Base-by-base conservation (phyloP, 2,329 filamentous ascomycete genomes). In the Bisporella sp. region DNA sequence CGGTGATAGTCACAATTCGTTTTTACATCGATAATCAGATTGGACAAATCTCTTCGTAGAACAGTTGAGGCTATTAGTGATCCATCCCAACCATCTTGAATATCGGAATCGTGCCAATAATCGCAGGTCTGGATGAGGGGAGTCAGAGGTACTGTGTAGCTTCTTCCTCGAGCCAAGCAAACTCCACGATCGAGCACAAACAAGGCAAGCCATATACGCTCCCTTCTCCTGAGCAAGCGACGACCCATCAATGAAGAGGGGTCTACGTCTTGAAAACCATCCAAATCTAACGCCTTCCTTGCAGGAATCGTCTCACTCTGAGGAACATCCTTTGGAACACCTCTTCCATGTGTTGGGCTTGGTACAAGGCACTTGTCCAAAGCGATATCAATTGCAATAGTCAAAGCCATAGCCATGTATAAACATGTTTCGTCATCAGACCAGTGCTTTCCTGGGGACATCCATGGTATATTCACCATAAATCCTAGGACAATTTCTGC, bases 401-500 rank as follows among this genome's bases (percentile, higher is more conserved):
- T 84, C 7, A 85, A 70, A 1, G 85, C 84, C 69, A 84, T 82
- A 1, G 83, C 79, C 48, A 89, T 79, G 57, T 86, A 88, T 41
- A 79, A 77, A 51, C 83, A 87, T 0, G 85, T 87, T 59, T 87
- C 84, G 53, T 89, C 85, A 56, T 88, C 84, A 7, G 82, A 82
- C 64, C 80, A 83, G 59, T 85, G 81, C 52, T 77, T 70, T 2
- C 82, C 81, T 1, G 82, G 81, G 31, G 79, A 79, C 76, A 88
- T 87, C 85, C 85, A 89, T 0, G 85, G 85, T 5, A 89, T 77
- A 54, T 87, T 87, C 32, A 87, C 76, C 79, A 89, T 84, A 61
- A 88, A 88, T 0, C 82, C 85, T 1, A 89, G 69, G 0, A 89
- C 81, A 50, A 89, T 87, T 62, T 89, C 85, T 5, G 87, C 82